Conservation (phyloP, 2,329 filamentous ascomycete genomes). For the Colletotrichum sp. region DNA sequence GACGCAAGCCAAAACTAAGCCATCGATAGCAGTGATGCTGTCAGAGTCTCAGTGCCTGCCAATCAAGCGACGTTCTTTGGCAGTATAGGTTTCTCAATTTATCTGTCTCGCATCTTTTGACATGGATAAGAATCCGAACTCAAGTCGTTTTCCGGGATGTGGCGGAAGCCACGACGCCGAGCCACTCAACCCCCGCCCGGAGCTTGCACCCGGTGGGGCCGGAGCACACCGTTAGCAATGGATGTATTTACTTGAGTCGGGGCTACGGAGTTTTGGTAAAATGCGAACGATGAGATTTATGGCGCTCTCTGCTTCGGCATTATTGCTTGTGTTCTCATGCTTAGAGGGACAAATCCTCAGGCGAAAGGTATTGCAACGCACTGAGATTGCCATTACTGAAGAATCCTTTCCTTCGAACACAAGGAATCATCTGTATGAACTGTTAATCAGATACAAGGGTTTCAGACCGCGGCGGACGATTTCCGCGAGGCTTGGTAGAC, state of each 20-base stretch:
- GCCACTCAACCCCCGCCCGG: background rate
- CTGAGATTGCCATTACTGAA: background rate
- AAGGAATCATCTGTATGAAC: background rate
- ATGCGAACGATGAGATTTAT: background rate
- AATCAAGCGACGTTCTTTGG: background rate
- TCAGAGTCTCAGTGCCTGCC: background rate
- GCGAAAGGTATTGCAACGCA: background rate
- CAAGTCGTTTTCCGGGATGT: background rate
- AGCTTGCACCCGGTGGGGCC: background rate
- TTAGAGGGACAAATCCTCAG: background rate
- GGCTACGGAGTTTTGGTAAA: background rate
- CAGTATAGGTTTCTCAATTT: background rate
- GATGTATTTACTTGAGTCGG: background rate
- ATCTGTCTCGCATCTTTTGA: background rate
- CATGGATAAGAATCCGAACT: background rate
- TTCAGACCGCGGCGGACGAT: background rate
- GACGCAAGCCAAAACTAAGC: background rate
- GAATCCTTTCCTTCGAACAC: background rate
- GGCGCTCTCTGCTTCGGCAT: background rate
- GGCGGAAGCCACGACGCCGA: background rate
- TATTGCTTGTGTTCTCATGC: background rate
- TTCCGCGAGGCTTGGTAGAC: background rate
- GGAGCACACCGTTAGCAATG: background rate
- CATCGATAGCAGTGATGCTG: background rate
- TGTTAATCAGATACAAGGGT: background rate